Percentiles rank a stretch among this genome's conserved stretches.
These are phyloP conservation scores for Pythium dissimile DNA, from an alignment of 352 stramenopile genomes.

Conservation along the genomic window DNA sequence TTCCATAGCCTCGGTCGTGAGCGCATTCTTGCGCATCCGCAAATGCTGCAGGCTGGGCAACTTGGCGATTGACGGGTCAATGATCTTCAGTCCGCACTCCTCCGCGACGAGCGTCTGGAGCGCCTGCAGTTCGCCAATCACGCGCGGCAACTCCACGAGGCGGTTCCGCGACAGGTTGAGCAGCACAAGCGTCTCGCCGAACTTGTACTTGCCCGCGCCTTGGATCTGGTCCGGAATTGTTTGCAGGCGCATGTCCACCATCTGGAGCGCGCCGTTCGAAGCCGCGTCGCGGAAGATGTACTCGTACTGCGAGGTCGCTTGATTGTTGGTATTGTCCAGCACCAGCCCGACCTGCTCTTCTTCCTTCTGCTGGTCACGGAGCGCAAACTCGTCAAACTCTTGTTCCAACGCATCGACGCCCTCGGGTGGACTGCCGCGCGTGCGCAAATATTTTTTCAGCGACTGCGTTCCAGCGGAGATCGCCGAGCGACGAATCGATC, in stretches of 20 bases:
- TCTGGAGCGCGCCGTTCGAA: slow-evolving; percentile 46
- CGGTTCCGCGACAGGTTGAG: slow-evolving; percentile 74
- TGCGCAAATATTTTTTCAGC: slow-evolving; percentile 83
- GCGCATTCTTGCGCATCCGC: slow-evolving; percentile 69
- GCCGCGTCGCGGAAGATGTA: slow-evolving; percentile 70
- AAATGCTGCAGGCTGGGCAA: slow-evolving; percentile 57
- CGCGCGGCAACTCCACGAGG: slow-evolving; percentile 36
- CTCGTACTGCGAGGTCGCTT: slow-evolving; percentile 33
- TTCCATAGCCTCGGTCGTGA: slow-evolving; percentile 53
- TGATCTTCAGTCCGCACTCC: slow-evolving; percentile 50
- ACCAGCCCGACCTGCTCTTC: slow-evolving; percentile 21
- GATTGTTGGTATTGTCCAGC: slow-evolving; percentile 11
- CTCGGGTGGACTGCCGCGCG: slow-evolving; percentile 53
- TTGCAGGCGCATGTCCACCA: slow-evolving; percentile 54
- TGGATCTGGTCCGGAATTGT: slow-evolving; percentile 37
- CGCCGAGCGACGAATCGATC: slow-evolving; percentile 64
- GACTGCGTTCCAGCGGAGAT: slow-evolving; percentile 62
- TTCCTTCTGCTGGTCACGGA: slow-evolving; percentile 44
- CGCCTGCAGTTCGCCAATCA: slow-evolving; percentile 47
- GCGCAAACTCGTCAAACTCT: slow-evolving; percentile 67
- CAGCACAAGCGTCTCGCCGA: slow-evolving; percentile 48
- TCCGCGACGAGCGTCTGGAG: slow-evolving; percentile 69
- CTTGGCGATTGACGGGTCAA: slow-evolving; percentile 49
- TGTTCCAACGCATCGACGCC: slow-evolving; percentile 61
- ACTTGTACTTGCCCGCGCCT: slow-evolving; percentile 42